Percentiles rank a stretch among this genome's conserved stretches.
These are phyloP conservation scores for button mushroom (Agaricus bisporus) DNA, from an alignment of 768 basidiomycete genomes.

Conservation along the genomic window DNA sequence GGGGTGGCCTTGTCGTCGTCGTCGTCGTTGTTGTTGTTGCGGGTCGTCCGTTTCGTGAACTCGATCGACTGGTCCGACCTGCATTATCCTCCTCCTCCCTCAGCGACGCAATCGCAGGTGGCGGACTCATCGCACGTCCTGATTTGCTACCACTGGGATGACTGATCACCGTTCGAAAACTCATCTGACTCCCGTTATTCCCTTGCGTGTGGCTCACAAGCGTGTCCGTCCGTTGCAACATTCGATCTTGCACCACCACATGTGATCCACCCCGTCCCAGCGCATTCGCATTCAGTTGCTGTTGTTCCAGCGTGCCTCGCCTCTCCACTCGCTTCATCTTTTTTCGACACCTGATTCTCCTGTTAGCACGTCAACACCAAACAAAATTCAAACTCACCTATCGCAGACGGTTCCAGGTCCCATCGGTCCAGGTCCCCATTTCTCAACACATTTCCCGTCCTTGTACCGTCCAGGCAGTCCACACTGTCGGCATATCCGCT, in stretches of 20 bases:
- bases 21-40: neutral
- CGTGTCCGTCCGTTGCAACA: conserved; percentile 11
- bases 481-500: conserved; percentile 74
- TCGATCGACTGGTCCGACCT: conserved; percentile 1
- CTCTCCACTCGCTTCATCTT: conserved; percentile 84
- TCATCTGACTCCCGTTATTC: conserved; percentile 6
- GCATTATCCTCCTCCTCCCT: conserved; percentile 6
- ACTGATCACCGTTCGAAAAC: conserved; percentile 1
- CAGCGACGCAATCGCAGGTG: conserved; percentile 6
- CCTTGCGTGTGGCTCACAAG: conserved; percentile 6
- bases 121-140: conserved; percentile 6
- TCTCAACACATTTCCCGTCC: conserved; percentile 82
- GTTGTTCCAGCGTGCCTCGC: conserved; percentile 55
- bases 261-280: conserved; percentile 13
- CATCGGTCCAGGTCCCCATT: conserved; percentile 82
- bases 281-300: conserved; percentile 24
- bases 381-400: conserved; percentile 34
- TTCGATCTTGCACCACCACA: conserved; percentile 3
- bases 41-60: conserved; percentile 4
- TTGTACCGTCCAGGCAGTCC: conserved; percentile 71
- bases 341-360: conserved; percentile 56
- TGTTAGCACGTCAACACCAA: neutral
- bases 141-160: neutral
- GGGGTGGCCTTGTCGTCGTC: neutral
- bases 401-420: conserved; percentile 84